Base-by-base conservation (phyloP, 331 rosid species). In the Phaseolus coccineus region DNA sequence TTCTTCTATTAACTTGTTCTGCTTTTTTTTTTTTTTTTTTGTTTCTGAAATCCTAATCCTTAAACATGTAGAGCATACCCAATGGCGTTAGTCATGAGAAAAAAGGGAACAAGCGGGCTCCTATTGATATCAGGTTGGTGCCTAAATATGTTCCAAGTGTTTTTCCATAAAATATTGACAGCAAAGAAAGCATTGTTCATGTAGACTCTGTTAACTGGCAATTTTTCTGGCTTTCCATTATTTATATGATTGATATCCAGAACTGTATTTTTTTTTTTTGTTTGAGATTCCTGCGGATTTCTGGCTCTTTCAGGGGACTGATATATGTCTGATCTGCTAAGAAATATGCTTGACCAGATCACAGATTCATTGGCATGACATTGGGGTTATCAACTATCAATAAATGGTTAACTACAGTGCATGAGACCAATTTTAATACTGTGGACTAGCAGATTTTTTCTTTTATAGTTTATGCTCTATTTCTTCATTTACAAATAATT, bases 21-120 rank as follows among this genome's bases (percentile, higher is more conserved):
- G 4, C 10, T 19, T 19, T 19, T 19, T 19, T 19, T 19, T 19
- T 19, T 70, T 6, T 22, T 75, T 2, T 61, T 72, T 42, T 67
- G 6, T n/a, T 50, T 39, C 46, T 78, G 61, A 68, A 46, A 58
- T 31, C 7, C 42, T 37, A 16, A 80, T 68, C 31, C 46, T 71
- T 8, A 39, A 71, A 75, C 64, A 22, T 87, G 84, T 53, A 95
- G 99, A 90, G 91, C 35, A 28, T 91, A 72, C 85, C 96, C 5
- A 95, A 93, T 75, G 98, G 98, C 73, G 93, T 85, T 44, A 87
- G 39, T 80, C 90, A 84, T 28, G 97, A 93, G 81, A 91, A 89
- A 89, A 95, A 91, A 81, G 96, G 99, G 84, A 93, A 92, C 87
- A 95, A 93, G 90, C 89, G 99, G 14, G 81, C 91, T 79, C 86